phyloP scores from a whole-genome alignment of 305 asterid species.

The Andrographis paniculata region DNA sequence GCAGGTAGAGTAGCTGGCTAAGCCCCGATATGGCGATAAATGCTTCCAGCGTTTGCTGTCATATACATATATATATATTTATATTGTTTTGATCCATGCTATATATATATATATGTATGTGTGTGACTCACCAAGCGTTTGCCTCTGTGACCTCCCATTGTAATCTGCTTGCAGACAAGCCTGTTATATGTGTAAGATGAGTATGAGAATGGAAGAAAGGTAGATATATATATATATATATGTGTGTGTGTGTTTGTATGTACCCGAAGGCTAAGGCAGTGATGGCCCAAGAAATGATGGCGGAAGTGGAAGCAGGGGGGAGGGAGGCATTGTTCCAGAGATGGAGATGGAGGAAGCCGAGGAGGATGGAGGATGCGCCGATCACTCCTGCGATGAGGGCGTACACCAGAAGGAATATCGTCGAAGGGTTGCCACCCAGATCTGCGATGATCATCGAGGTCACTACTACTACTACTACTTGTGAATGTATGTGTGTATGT shows the following conservation, averaged over 20 bases:
- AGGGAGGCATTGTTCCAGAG: conserved; percentile 41
- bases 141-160: conserved; percentile 76
- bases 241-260: no score
- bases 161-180: conserved; percentile 76
- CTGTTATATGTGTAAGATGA: no score
- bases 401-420: conserved; percentile 48
- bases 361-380: conserved; percentile 47
- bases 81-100: no score
- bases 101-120: no score
- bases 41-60: conserved; percentile 80
- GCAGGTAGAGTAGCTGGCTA: conserved; percentile 51
- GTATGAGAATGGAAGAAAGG: no score
- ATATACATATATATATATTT: not conserved
- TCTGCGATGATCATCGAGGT: conserved; percentile 31
- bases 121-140: conserved; percentile 75
- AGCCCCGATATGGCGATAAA: conserved; percentile 44
- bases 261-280: conserved; percentile 76
- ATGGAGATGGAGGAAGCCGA: conserved; percentile 45
- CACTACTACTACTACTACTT: no score
- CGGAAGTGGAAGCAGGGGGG: conserved; percentile 49
- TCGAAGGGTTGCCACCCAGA: conserved; percentile 70
- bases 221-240: no score
- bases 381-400: conserved; percentile 52
- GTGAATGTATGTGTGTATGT: no score
- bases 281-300: conserved; percentile 44